Evolutionary conservation across 1,284 basidiomycete species (phyloP).

Genomic region (Austroboletus olivaceoglutinosus): DNA sequence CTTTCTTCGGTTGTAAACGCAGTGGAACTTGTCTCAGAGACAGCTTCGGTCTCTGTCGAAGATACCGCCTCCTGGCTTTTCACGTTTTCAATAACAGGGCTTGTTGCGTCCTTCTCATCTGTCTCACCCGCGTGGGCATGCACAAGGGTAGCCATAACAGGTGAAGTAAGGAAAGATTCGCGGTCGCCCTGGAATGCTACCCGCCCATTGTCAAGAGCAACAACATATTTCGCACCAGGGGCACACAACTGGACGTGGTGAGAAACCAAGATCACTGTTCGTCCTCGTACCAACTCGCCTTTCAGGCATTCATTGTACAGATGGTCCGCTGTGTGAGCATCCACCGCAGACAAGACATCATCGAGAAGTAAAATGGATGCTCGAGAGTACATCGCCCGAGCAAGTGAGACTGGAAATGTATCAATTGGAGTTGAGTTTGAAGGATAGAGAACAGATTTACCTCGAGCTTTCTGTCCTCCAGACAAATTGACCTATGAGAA

Average conservation of each 20-base stretch:
- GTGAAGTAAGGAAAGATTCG: constrained; percentile 66
- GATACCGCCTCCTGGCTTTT: constrained; percentile 7
- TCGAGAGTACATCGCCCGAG: constrained; percentile 91
- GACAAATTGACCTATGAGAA: constrained; percentile 73
- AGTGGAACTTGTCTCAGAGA: constrained; percentile 54
- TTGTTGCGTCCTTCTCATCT: constrained; percentile 29
- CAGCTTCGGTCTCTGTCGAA: constrained; percentile 25
- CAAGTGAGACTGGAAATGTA: constrained; percentile 75
- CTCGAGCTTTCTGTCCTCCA: constrained; percentile 94
- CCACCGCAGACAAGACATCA: constrained; percentile 81
- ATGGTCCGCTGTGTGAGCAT: constrained; percentile 87
- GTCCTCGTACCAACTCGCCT: constrained; percentile 76
- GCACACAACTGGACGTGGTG: constrained; percentile 84
- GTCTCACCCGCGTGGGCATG: constrained; percentile 51
- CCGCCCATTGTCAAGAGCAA: constrained; percentile 86
- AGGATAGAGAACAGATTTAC: constrained; percentile 36
- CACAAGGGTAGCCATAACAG: constrained; percentile 64
- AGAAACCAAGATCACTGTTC: constrained; percentile 86
- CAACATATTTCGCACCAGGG: constrained; percentile 68
- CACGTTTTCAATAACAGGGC: constrained; percentile 10
- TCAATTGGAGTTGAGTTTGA: background rate
- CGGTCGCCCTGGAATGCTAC: constrained; percentile 70
- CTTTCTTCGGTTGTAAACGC: constrained; percentile 33
- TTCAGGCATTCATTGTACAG: constrained; percentile 80
- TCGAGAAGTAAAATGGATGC: constrained; percentile 86